Evolutionary conservation across 495 filamentous ascomycete species (phyloP).

Genomic region (Aspergillus diversus): DNA sequence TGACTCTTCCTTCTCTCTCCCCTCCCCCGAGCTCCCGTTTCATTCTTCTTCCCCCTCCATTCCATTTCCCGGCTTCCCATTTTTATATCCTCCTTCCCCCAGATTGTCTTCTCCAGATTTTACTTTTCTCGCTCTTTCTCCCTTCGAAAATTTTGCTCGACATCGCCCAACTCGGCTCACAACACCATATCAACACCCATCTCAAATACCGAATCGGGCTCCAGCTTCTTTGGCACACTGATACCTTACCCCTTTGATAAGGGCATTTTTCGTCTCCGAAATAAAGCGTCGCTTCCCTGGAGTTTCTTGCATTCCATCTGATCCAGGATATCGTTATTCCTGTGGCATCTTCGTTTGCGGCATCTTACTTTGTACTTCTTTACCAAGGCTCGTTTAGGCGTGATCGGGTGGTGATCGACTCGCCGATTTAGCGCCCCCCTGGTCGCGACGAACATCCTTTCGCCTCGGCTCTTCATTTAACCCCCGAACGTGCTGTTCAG

Average conservation of each 20-base stretch:
- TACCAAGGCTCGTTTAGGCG: constrained; percentile 22
- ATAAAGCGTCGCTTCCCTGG: background rate
- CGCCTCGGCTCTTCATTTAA: constrained; percentile 30
- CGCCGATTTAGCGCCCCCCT: constrained; percentile 34
- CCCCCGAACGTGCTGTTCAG: constrained; percentile 20
- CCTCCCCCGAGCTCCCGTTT: constrained; percentile 37
- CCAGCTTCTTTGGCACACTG: constrained; percentile 9
- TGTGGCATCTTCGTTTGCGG: constrained; percentile 19
- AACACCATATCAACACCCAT: background rate
- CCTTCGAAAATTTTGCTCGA: constrained; percentile 21
- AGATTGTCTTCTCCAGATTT: constrained; percentile 37
- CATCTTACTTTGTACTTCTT: constrained; percentile 13
- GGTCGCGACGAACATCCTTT: constrained; percentile 27
- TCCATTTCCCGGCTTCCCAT: constrained; percentile 35
- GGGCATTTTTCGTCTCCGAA: constrained; percentile 3
- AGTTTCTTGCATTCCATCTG: constrained; percentile 6
- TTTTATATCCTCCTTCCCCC: constrained; percentile 36
- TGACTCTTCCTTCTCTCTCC: constrained; percentile 41
- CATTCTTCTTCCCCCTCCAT: constrained; percentile 47
- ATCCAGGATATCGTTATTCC: constrained; percentile 7
- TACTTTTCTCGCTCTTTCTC: constrained; percentile 21
- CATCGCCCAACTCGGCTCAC: constrained; percentile 20
- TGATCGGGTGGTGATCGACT: constrained; percentile 39
- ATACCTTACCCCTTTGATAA: constrained; percentile 21
- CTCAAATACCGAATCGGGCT: constrained; percentile 20